Base-by-base conservation (phyloP, 1,139 yeast species). In the Sugiyamaella japonica region DNA sequence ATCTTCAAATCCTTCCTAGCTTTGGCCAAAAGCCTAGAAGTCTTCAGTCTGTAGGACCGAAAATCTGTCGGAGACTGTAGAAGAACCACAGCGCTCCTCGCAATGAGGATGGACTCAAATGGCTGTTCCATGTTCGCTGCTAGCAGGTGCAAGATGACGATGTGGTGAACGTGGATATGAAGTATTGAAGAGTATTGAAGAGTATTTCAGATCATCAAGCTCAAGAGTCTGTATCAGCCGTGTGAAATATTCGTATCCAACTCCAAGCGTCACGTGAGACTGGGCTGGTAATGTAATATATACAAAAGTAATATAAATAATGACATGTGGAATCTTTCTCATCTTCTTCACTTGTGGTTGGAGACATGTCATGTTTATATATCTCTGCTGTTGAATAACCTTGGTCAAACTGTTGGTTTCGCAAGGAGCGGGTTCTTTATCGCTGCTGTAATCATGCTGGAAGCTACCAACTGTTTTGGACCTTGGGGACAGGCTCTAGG, bases 1-100 rank as follows among this genome's bases (percentile, higher is more conserved):
- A 86, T 71, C 50, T 75, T 75, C 57, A 85, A 73, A 20, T 78
- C 79, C 56, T 78, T 82, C 65, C 89, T 85, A 57, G 83, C 72
- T 58, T 79, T 79, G 41, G 79, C 77, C 47, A 86, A 69, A 55
- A 76, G 73, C 61, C 80, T 79, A 59, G 66, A 50, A 12, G 65
- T 60, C 20, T 63, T 59, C 23, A 60, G 61, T 12, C 72, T 68
- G 58, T 73, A 72, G 28, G 63, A 63, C 23, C 68, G 58, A 56
- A 63, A 72, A 56, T 72, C 75, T 25, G 63, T 61, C 2, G 74
- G 67, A 36, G 81, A 75, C 54, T 76, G 77, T 50, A 83, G 76
- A 45, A 65, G 63, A 29, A 67, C 56, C 17, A 64, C 65, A 23
- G 67, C 66, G 16, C 69, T 65, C 32, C 76, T 63, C 15, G 63